Conservation (phyloP, 768 basidiomycete species). For the Brasilioporus rufonigricans region DNA sequence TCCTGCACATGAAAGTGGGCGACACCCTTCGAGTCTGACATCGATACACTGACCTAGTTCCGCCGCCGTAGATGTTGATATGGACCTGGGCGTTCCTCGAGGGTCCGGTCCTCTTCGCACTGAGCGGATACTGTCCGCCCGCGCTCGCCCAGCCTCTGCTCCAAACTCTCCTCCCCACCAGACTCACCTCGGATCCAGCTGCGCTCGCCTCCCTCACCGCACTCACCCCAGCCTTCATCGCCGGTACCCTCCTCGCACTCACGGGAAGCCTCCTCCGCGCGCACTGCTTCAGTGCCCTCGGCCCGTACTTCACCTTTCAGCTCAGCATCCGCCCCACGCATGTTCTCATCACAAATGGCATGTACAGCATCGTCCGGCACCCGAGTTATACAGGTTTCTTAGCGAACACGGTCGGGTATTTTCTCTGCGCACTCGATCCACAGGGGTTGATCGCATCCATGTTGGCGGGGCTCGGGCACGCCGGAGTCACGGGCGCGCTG, state of each 20-base stretch:
- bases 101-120: neutral
- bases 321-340: conserved; percentile 20
- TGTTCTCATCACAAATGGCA: no score
- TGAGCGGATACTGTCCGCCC: neutral
- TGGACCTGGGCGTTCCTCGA: conserved; percentile 11
- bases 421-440: no score
- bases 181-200: no score
- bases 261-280: conserved; percentile 13
- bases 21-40: no score
- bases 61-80: neutral
- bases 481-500: no score
- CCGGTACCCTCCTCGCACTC: conserved; percentile 3
- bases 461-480: no score
- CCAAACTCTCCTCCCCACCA: neutral
- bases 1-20: neutral
- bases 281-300: conserved; percentile 20
- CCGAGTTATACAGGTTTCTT: no score
- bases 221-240: conserved; percentile 6
- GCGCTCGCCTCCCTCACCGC: neutral
- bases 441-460: no score
- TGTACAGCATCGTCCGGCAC: no score
- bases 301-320: conserved; percentile 24
- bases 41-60: no score
- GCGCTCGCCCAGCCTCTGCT: neutral
- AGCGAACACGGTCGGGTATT: no score